Evolutionary conservation across 1,284 basidiomycete species (phyloP), one percentile per base, ranked within the genome.

Genomic region (Melampsora americana): DNA sequence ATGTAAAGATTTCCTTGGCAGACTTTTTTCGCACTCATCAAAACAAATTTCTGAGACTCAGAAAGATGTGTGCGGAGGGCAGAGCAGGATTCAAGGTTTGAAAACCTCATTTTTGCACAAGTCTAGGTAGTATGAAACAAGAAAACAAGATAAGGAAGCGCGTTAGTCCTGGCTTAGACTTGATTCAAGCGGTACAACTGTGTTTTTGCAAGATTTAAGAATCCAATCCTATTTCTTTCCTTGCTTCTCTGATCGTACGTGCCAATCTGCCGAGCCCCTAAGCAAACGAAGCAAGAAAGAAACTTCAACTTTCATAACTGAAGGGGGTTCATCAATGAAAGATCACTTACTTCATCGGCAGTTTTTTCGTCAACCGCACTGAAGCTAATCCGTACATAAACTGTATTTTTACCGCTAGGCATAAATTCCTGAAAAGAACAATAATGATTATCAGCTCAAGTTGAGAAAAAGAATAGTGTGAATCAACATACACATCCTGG

Each of bases 361-460:
- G 89, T 85, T 28, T 88, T 86, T 78, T 88, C 87, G 11, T 87
- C 86, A n/a, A 89, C 85, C 70, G 92, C 81, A 80, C 90, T 91
- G 84, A 94, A 95, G 60, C 90, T 87, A 26, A 91, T 90, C 35
- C 92, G 87, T 32, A 95, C 89, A 82, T 90, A 92, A 28, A 88
- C 85, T 11, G 89, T 88, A 81, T 86, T 87, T 48, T 86, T 83
- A 14, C 88, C 88, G 69, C 86, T 88, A 1, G 93, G 90, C 79
- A 90, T 85, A 85, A 93, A 95, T 5, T 81, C 82, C 77, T 75
- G 39, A 30, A 48, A 16, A 60, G 6, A 44, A 30, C 7, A 12
- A 16, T 42, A 11, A 42, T 42, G 5, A 9, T 1, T 42, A 11
- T 42, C 39, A 42, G 39, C 39, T 42, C 12, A 5, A 42, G 11